These are phyloP conservation scores for Syncephalastrum racemosum DNA, from an alignment of 371 early-diverging fungal genomes.

Conservation along the genomic window DNA sequence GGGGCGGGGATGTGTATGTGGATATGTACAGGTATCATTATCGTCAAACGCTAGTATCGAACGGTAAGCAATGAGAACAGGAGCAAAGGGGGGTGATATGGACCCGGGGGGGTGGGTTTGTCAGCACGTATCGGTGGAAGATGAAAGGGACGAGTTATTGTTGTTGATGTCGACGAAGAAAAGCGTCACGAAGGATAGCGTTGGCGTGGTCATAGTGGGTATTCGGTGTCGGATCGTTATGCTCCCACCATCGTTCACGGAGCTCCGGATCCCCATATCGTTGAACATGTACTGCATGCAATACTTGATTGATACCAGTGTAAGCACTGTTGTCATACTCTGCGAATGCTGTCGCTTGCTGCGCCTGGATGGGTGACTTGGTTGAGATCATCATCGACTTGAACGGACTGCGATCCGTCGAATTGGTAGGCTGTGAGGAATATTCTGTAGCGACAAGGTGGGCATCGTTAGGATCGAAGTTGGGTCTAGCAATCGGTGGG, in stretches of 20 bases:
- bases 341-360: too few species aligned
- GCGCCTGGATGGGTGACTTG: neutral
- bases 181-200: constrained; percentile 25
- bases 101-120: too few species aligned
- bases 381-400: constrained; percentile 10
- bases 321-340: constrained; percentile 9
- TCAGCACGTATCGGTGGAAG: neutral
- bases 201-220: constrained; percentile 17
- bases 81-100: too few species aligned
- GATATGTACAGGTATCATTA: too few species aligned
- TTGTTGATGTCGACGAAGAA: constrained; percentile 16
- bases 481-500: too few species aligned
- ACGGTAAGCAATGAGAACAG: too few species aligned
- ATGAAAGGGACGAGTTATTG: constrained; percentile 3
- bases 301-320: constrained; percentile 20
- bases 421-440: too few species aligned
- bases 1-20: too few species aligned
- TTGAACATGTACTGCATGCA: constrained; percentile 18
- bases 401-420: neutral
- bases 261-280: constrained; percentile 29
- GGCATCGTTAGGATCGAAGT: too few species aligned
- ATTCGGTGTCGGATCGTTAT: neutral
- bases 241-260: constrained; percentile 24
- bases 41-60: too few species aligned
- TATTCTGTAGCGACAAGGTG: too few species aligned